Evolutionary conservation across 2,329 filamentous ascomycete species (phyloP), one percentile per base, ranked within the genome.

Genomic region (Purpureocillium lavendulum): DNA sequence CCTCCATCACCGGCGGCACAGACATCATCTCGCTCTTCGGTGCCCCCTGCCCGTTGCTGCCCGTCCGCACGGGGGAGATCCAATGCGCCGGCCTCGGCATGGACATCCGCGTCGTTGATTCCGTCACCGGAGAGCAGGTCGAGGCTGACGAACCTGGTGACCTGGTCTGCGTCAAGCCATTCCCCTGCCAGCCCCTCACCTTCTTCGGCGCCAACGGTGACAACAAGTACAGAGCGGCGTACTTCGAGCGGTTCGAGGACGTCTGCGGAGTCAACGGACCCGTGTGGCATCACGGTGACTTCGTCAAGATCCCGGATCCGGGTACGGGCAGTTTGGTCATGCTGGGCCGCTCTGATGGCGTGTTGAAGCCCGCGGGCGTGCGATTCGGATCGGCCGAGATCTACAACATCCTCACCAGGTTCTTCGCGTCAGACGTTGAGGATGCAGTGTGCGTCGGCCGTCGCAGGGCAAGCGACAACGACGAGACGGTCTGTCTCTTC

Each of bases 11-110:
- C 0, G 92, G 92, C 30, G 92, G 90, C 36, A 97, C 90, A 3
- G 92, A 98, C 58, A 97, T 97, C 52, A 87, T 97, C 48, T 95
- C 89, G 1, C 77, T 97, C 28, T 98, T 97, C 54, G 90, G 89
- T 33, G 82, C 87, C 0, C 85, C 88, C 1, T 90, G 83, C 40
- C 83, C 84, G 0, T 69, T 89, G 4, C 68, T 86, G 1, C 84
- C 85, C 1, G 84, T 90, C 15, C 69, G 78, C 46, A 69, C 69
- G 2, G 85, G 85, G 17, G 81, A 88, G 56, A 86, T 89, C 35
- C 85, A 90, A 59, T 85, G 82, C 44, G 77, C 80, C 9, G 84
- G 82, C 5, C 73, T 90, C 3, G 85, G 84, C 15, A 89, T 90
- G 84, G 80, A 82, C n/a, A 77, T 89, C 42, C 63, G 60, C 18